Base-by-base conservation (phyloP, 202 grass and related monocot species). In the Alloteropsis angusta region DNA sequence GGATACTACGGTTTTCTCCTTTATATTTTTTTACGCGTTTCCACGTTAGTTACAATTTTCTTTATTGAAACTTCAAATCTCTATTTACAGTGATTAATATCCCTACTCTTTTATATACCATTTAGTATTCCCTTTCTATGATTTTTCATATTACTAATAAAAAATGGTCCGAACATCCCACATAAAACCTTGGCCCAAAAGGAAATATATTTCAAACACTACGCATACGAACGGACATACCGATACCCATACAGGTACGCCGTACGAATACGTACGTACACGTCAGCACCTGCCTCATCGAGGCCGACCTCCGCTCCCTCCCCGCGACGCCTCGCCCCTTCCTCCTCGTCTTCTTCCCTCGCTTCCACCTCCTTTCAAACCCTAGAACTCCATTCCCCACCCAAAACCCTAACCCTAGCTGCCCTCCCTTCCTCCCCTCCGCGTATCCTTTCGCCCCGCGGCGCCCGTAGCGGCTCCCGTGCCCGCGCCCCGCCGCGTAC, bases 331-430 rank as follows among this genome's bases (percentile, higher is more conserved):
- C 60, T 65, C 44, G 34, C n/a, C 14, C 68, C 59, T 71, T 84
- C 60, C 19, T 62, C 65, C 17, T 59, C 74, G 60, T 54, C 45
- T 18, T 14, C 47, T 84, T 53, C 57, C 82, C 85, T 80, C 84
- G 39, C 68, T 82, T 71, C 37, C 59, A 21, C 64, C 45, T 80
- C 49, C 63, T 48, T 93, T 93, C 87, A 85, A 92, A 89, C 86
- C 86, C 90, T 92, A 92, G 83, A 84, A 57, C 71, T 2, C 64
- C 62, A 64, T 72, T 78, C 53, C 83, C 70, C 68, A 16, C 41
- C 65, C 72, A 70, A 70, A 73, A 72, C 72, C 60, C 76, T 84
- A 86, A 72, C 80, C 80, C 78, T 85, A 85, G 77, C 25, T 22
- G n/a, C 34, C 22, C 44, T 36, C 48, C 21, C 49, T 58, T 22